Conservation (phyloP, 345 rosid species). For the Lumnitzera littorea region DNA sequence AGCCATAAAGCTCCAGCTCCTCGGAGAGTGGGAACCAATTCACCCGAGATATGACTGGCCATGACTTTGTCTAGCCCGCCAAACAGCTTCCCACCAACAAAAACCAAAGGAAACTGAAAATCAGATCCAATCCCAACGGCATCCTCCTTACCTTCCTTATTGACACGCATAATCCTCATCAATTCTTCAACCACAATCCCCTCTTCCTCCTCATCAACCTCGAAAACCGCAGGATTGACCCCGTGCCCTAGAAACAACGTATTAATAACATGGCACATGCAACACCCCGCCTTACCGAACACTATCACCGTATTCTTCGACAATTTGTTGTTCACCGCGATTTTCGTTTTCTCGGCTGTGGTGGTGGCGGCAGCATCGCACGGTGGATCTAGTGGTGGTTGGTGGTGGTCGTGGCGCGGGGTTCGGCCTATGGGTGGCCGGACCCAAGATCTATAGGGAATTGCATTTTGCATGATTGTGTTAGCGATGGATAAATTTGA, state of each 20-base stretch:
- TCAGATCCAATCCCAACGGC: too few species aligned
- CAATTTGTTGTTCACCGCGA: background rate
- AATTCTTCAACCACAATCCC: background rate
- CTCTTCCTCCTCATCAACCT: constrained; percentile 6
- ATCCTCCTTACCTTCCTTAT: background rate
- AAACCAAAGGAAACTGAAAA: constrained; percentile 11
- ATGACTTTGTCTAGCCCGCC: constrained; percentile 13
- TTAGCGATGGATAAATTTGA: too few species aligned
- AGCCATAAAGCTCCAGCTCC: constrained; percentile 15
- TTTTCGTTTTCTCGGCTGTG: background rate
- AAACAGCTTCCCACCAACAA: constrained; percentile 13
- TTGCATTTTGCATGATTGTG: constrained; percentile 8
- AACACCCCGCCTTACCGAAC: constrained; percentile 7
- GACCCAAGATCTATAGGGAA: constrained; percentile 3
- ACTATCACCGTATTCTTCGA: constrained; percentile 3
- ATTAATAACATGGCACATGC: constrained; percentile 4
- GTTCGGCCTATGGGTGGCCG: background rate
- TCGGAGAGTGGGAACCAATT: constrained; percentile 8
- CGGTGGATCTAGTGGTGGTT: too few species aligned
- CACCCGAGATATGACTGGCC: constrained; percentile 13
- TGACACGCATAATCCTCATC: background rate
- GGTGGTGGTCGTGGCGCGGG: too few species aligned
- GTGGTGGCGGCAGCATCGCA: background rate
- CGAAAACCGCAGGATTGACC: constrained; percentile 7
- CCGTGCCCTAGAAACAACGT: constrained; percentile 8